Percentiles rank a stretch among this genome's conserved stretches.
Conservation (phyloP, 352 stramenopile species). For the Peronosclerospora sorghi region DNA sequence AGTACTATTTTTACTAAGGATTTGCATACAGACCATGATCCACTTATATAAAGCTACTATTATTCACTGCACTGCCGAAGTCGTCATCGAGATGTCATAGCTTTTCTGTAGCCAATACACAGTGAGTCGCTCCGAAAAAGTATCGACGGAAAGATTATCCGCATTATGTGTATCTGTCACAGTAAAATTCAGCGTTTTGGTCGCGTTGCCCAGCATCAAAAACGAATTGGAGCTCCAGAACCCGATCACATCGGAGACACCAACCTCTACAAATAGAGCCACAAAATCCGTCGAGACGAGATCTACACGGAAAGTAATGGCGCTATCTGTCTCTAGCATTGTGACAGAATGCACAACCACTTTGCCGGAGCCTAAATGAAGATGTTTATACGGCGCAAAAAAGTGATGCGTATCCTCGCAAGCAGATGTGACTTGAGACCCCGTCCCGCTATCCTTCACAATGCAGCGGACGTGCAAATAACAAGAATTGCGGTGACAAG, state of each 20-base stretch:
- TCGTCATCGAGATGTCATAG: conserved; percentile 17
- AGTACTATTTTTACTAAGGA: no score
- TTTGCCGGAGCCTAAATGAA: conserved; percentile 27
- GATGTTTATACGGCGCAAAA: conserved; percentile 58
- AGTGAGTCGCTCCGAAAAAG: conserved; percentile 26
- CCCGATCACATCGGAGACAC: conserved; percentile 30
- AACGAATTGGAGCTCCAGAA: conserved; percentile 70
- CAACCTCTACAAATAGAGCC: conserved; percentile 71
- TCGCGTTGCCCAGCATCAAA: conserved; percentile 50
- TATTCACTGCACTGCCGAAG: no score
- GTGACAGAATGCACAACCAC: conserved; percentile 16
- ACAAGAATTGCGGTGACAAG: conserved; percentile 36
- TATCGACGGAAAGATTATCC: conserved; percentile 13
- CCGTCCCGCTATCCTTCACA: conserved; percentile 2
- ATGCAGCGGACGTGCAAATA: conserved; percentile 39
- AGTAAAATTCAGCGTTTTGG: conserved; percentile 39
- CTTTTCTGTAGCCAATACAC: conserved; percentile 73
- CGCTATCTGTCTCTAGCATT: conserved; percentile 4
- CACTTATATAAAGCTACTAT: no score
- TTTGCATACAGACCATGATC: no score
- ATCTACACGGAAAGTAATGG: conserved; percentile 28
- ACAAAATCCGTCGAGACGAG: conserved; percentile 39
- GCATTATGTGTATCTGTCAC: conserved; percentile 4
- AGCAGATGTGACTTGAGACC: not conserved
- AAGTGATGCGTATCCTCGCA: conserved; percentile 52